These are phyloP conservation scores for Odontarrhena argentea DNA, from an alignment of 345 rosid genomes.

Conservation along the genomic window DNA sequence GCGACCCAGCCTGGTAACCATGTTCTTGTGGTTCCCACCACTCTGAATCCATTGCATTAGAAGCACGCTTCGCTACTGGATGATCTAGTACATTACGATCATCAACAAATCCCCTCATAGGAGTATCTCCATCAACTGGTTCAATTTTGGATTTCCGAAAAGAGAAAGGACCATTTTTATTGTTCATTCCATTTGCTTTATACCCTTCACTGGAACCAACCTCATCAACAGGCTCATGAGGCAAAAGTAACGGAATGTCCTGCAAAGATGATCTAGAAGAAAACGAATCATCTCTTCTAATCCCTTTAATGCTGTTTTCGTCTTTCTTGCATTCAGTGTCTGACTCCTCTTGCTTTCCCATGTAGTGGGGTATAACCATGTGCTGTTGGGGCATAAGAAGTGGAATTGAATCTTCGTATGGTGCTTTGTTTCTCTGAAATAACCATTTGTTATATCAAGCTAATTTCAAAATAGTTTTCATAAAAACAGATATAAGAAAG, in stretches of 20 bases:
- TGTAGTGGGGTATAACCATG: constrained; percentile 97
- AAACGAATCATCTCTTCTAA: constrained; percentile 73
- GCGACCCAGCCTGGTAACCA: constrained; percentile 60
- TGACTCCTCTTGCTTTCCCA: constrained; percentile 64
- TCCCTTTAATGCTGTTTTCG: constrained; percentile 49
- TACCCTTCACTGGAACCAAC: constrained; percentile 49
- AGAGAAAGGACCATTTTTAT: constrained; percentile 57
- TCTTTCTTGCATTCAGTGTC: constrained; percentile 51
- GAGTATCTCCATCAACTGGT: constrained; percentile 56
- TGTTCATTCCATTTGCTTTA: constrained; percentile 47
- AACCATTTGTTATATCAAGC: constrained; percentile 16
- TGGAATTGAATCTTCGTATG: constrained; percentile 90
- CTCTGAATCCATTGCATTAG: constrained; percentile 53
- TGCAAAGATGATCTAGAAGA: constrained; percentile 73
- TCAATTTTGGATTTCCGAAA: constrained; percentile 64
- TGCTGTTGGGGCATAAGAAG: constrained; percentile 97
- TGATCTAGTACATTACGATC: constrained; percentile 50
- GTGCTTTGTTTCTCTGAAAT: constrained; percentile 93
- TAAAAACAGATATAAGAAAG: constrained; percentile 14
- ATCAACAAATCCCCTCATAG: constrained; percentile 91
- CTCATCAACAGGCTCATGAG: constrained; percentile 70
- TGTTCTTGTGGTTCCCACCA: constrained; percentile 97
- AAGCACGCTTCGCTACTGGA: constrained; percentile 44
- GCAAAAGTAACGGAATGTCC: constrained; percentile 94
- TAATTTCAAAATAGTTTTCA: constrained; percentile 1